Conservation (phyloP, 305 asterid genomes). For the Fraxinus platypoda region DNA sequence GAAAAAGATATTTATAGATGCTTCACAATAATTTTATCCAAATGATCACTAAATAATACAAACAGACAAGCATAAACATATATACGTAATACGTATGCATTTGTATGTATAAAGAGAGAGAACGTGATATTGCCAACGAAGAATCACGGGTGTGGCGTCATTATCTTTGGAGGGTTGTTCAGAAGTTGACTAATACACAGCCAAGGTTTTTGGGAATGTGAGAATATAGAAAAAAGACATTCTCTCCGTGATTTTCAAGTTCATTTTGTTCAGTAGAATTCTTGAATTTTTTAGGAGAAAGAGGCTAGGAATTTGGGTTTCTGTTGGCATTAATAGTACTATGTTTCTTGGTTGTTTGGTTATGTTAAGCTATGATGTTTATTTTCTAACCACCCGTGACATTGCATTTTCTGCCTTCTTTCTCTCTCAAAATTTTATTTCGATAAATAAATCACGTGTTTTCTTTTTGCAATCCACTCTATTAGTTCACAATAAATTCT, state of each 20-base stretch:
- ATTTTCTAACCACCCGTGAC: neutral
- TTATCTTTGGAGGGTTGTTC: slow-evolving; percentile 13
- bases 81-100: neutral
- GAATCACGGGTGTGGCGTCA: slow-evolving; percentile 40
- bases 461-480: neutral
- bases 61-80: neutral
- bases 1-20: neutral
- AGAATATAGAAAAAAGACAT: neutral
- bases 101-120: neutral
- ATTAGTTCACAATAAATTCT: neutral
- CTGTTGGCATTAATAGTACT: neutral
- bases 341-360: neutral
- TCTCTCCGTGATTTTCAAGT: neutral
- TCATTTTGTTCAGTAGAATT: neutral
- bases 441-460: neutral
- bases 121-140: slow-evolving; percentile 22
- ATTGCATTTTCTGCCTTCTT: neutral
- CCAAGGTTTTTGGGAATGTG: neutral
- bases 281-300: neutral
- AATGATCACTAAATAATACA: neutral
- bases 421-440: neutral
- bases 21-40: neutral
- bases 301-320: neutral
- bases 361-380: neutral
- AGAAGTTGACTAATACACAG: neutral